Base-by-base conservation (phyloP, 202 grass and related monocot genomes). In the Brachypodium distachyon region DNA sequence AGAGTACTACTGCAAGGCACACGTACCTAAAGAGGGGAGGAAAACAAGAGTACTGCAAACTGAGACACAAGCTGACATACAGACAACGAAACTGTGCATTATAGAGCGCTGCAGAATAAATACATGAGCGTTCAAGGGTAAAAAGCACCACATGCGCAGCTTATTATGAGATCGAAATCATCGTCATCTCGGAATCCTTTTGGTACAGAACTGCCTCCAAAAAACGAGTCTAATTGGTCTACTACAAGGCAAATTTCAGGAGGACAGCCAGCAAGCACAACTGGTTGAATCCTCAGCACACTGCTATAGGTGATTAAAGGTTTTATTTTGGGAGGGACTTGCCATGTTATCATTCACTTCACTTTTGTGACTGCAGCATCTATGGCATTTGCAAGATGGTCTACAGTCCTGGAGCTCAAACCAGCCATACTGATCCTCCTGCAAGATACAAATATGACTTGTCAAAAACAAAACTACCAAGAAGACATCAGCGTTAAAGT, bases 401-500 rank as follows among this genome's bases (percentile, higher is more conserved):
- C 77, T 18, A 96, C 55, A 6, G 83, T 95, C 74, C 78, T 92
- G 22, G 44, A 42, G 85, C 46, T 95, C 71, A 99, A 85, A 78
- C 96, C 96, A 31, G 96, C 96, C 96, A 99, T 99, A 73, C 96
- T 99, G 78, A 99, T 99, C 73, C 96, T 90, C 96, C 96, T 99
- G 96, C 71, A 86, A 40, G 48, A 76, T 63, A 64, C 41, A 79
- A 37, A 53, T 33, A 74, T 0, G 10, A 13, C 9, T 47, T 48
- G 57, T 67, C 44, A 77, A 29, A 10, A 32, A 12, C 18, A 54
- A 40, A 39, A 54, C 34, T 26, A 40, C 22, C 33, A 76, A 67
- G 9, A 32, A 42, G 28, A 77, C 34, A 57, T 13, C 60, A 33
- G 14, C 36, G 29, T 11, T 5, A 46, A 50, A 16, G 18, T 42